phyloP scores from a whole-genome alignment of 345 rosid species.

The Sonneratia alba region DNA sequence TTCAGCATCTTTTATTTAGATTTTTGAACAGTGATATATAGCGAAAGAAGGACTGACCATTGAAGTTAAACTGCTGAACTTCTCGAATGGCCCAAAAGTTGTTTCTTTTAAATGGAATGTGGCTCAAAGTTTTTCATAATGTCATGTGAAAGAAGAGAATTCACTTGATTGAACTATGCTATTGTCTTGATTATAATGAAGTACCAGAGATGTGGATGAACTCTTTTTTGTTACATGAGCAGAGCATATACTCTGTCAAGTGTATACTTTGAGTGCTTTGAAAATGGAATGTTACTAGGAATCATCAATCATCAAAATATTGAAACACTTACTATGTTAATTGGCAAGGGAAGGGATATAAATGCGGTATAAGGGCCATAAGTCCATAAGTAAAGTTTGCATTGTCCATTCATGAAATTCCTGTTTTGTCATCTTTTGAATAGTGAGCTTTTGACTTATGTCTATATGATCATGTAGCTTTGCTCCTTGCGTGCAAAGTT shows the following conservation, averaged over 20 bases:
- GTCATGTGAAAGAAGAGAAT: background rate
- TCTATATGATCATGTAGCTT: background rate
- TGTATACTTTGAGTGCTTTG: background rate
- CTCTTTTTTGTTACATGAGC: background rate
- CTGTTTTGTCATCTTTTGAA: background rate
- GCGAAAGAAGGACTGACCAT: background rate
- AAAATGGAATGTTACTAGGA: background rate
- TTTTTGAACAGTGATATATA: background rate
- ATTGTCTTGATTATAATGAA: background rate
- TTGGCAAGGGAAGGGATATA: background rate
- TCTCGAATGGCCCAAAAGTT: background rate
- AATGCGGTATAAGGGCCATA: background rate
- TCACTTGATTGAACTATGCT: background rate
- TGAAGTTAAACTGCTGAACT: background rate
- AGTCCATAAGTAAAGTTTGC: background rate
- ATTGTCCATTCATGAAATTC: background rate
- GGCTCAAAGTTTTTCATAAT: background rate
- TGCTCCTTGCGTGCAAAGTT: background rate
- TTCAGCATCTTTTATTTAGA: background rate
- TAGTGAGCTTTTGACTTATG: background rate
- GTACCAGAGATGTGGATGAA: background rate
- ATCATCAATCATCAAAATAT: background rate
- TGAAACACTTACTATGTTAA: background rate
- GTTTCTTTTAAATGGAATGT: background rate
- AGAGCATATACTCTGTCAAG: background rate